phyloP scores from a whole-genome alignment of 306 rosid species.

The Urtica urens region DNA sequence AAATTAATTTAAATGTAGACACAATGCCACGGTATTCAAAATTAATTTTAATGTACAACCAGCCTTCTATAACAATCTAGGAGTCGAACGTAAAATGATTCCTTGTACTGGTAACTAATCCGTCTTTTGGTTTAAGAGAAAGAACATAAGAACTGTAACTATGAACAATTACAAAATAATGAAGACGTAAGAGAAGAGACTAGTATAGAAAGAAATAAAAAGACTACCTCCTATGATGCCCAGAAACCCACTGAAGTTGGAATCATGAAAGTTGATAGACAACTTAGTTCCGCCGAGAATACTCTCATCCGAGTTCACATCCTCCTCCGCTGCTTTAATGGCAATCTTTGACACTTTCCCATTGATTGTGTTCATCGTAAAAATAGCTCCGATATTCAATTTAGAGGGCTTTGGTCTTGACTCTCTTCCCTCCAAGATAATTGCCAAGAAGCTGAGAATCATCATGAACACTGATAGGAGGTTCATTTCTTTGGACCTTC shows the following conservation, averaged over 20 bases:
- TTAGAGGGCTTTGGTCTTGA: slow-evolving; percentile 19
- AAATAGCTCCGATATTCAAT: slow-evolving; percentile 39
- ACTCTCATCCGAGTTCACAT: slow-evolving; percentile 39
- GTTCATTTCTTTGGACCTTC: slow-evolving; percentile 14
- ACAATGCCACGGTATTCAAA: too few species aligned
- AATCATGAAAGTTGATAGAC: slow-evolving; percentile 25
- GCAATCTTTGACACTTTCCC: slow-evolving; percentile 37
- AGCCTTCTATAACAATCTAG: neutral
- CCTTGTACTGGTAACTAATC: too few species aligned
- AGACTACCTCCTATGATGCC: slow-evolving; percentile 43
- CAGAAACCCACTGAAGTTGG: slow-evolving; percentile 45
- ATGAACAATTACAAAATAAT: neutral
- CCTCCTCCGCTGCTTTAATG: slow-evolving; percentile 36
- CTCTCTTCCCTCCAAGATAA: slow-evolving; percentile 21
- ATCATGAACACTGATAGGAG: slow-evolving; percentile 17
- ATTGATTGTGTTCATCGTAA: slow-evolving; percentile 25
- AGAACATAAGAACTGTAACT: neutral
- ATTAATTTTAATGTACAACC: too few species aligned
- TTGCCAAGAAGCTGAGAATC: slow-evolving; percentile 18
- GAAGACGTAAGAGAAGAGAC: neutral
- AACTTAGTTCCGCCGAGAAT: slow-evolving; percentile 35
- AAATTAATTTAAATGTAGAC: too few species aligned
- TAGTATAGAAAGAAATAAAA: neutral
- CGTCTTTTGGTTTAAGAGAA: neutral
- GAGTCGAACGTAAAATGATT: neutral